Evolutionary conservation across 2,329 filamentous ascomycete species (phyloP), one percentile per base, ranked within the genome.

Genomic region (Colletotrichum tofieldiae): DNA sequence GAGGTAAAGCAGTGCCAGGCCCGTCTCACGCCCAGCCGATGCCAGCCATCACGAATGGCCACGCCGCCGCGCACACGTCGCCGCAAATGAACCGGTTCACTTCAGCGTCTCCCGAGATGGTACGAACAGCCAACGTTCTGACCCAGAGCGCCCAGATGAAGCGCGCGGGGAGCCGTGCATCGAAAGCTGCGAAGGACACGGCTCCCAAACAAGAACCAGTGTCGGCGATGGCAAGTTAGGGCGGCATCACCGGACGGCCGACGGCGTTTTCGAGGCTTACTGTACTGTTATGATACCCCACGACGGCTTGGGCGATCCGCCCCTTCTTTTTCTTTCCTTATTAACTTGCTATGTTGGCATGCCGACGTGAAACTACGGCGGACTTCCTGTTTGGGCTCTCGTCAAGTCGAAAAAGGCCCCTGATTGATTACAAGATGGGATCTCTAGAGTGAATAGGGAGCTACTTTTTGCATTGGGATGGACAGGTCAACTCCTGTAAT

Each of bases 241-340:
- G 65, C 56, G 65, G 55, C 72, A 73, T 60, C 63, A 65, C 43
- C 55, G 29, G 64, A 71, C 49, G 61, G 55, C 61, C 63, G 49
- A 66, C 62, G 71, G 71, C 67, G 71, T 73, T 73, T 71, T 73
- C 70, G 55, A 71, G 58, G 71, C 67, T 73, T 71, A 70, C 62
- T 73, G 55, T 66, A 71, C 71, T 73, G 71, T 73, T 73, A 73
- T 73, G 71, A 73, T 73, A 73, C 71, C 71, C 71, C 71, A 73
- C 62, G 67, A 71, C 71, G 71, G 67, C 71, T 65, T 35, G 67
- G 71, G 71, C 71, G 55, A 39, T 32, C 32, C 35, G 54, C 66
- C 61, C 71, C 41, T 55, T 60, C 23, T 26, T 58, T 68, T 41
- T 47, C 51, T 11, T n/a, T 20, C 11, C 7, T 7, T 37, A 23